phyloP scores from a whole-genome alignment of 1,284 basidiomycete genomes.

The Microbotryomycetes sp. region DNA sequence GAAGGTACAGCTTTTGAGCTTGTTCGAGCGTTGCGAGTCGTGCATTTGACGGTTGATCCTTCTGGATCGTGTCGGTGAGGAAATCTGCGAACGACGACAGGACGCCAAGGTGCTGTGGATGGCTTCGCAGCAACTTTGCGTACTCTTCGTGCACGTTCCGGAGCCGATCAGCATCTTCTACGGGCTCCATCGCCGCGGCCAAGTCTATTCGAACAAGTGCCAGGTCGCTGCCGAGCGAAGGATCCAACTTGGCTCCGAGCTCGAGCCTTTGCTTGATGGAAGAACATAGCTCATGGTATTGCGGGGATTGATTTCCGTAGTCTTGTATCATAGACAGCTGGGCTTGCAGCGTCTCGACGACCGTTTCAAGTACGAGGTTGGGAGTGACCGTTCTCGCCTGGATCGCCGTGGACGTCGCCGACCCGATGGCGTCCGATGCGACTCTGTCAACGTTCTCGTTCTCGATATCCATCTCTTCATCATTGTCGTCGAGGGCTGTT shows the following conservation, averaged over 20 bases:
- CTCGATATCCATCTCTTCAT: neutral
- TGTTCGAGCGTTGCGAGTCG: neutral
- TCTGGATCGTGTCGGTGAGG: neutral
- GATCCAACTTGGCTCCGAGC: neutral
- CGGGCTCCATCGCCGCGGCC: neutral
- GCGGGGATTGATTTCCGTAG: neutral
- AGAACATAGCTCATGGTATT: neutral
- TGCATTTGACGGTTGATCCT: neutral
- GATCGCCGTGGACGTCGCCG: slow-evolving; percentile 10
- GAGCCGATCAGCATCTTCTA: neutral
- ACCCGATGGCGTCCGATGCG: neutral
- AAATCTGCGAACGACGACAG: neutral
- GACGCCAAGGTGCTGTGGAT: neutral
- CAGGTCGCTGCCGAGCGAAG: neutral
- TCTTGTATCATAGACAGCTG: slow-evolving; percentile 10
- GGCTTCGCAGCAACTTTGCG: neutral
- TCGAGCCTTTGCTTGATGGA: neutral
- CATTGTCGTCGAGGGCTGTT: neutral
- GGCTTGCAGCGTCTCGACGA: slow-evolving; percentile 17
- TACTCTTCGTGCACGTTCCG: neutral
- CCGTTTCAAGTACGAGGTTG: slow-evolving; percentile 23
- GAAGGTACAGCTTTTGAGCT: slow-evolving; percentile 2
- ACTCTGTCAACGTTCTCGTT: neutral
- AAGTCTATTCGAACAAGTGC: neutral
- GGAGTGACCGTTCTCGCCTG: slow-evolving; percentile 11